A percentile compares a stretch with the other conserved stretches of the same genome.
phyloP scores from a whole-genome alignment of 805 yeast species.

The Saccharomycopsis fodiens region DNA sequence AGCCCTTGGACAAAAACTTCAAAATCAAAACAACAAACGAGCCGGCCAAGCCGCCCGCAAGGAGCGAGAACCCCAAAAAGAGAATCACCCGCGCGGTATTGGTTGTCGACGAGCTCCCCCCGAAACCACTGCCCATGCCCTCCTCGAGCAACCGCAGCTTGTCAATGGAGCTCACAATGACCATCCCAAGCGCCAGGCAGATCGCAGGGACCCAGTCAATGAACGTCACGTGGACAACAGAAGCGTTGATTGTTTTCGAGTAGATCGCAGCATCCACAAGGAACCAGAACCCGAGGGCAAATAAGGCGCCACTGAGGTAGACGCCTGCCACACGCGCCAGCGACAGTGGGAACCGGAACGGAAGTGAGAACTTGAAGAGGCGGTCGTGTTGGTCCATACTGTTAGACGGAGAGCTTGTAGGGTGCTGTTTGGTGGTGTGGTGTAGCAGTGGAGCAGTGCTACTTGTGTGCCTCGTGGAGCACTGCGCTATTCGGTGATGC shows the following conservation, averaged over 20 bases:
- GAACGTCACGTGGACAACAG: conserved; percentile 79
- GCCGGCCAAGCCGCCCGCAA: conserved; percentile 94
- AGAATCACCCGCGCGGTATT: conserved; percentile 93
- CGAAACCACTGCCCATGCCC: conserved; percentile 28
- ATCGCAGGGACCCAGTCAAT: conserved; percentile 95
- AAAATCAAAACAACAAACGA: conserved; percentile 81
- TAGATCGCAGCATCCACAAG: conserved; percentile 84
- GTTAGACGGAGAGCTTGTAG: too few relatives aligned
- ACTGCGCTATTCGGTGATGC: too few relatives aligned
- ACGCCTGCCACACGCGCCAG: conserved; percentile 68
- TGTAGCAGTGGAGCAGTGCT: too few relatives aligned
- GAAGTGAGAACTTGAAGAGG: conserved; percentile 55
- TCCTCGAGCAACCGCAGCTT: conserved; percentile 34
- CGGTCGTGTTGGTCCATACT: conserved; percentile 36
- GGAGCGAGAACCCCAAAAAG: conserved; percentile 83
- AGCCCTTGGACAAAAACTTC: conserved; percentile 74
- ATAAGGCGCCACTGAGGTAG: conserved; percentile 67
- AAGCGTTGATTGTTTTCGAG: conserved; percentile 78
- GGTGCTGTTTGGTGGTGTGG: too few relatives aligned
- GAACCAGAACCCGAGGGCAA: conserved; percentile 84
- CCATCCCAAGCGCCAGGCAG: conserved; percentile 84
- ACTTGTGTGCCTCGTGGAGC: too few relatives aligned
- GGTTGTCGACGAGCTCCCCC: conserved; percentile 46
- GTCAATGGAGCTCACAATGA: conserved; percentile 49
- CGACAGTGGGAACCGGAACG: conserved; percentile 59